Percentiles rank a stretch among this genome's conserved stretches.
Evolutionary conservation across 495 filamentous ascomycete genomes (phyloP).

Genomic region (Pseudoneurospora amorphoporcata): DNA sequence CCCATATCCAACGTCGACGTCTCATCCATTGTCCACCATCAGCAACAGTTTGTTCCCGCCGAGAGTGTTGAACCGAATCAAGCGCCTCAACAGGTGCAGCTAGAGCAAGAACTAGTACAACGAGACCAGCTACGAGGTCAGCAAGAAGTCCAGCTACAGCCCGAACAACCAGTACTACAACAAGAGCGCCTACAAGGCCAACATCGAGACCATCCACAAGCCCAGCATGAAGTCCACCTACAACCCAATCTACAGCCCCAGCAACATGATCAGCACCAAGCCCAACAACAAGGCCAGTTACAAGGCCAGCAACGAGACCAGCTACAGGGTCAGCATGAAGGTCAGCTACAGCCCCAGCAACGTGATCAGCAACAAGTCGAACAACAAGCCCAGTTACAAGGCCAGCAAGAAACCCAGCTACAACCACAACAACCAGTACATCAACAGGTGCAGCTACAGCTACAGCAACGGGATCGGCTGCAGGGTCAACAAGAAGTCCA

Average conservation of each 20-base stretch:
- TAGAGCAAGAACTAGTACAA: background rate
- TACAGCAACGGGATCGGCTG: background rate
- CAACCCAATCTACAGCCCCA: background rate
- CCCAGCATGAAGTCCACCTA: background rate
- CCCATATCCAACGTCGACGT: conserved; percentile 8
- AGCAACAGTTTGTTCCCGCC: background rate
- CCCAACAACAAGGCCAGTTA: background rate
- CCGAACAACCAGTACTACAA: background rate
- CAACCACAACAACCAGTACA: background rate
- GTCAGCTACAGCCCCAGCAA: background rate
- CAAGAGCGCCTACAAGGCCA: background rate
- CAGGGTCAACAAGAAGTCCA: background rate
- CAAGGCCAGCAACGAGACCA: background rate
- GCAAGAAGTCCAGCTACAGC: background rate
- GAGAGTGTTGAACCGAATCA: background rate
- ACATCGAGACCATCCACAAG: background rate
- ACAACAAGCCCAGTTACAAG: background rate
- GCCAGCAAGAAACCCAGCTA: background rate
- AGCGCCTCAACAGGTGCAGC: background rate
- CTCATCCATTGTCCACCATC: background rate
- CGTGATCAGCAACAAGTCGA: background rate
- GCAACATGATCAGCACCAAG: background rate
- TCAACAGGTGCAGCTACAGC: background rate
- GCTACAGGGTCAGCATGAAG: background rate
- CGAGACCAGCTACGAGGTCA: background rate